Evolutionary conservation across 805 yeast genomes (phyloP).

Genomic region (Candida yuanshanica): DNA sequence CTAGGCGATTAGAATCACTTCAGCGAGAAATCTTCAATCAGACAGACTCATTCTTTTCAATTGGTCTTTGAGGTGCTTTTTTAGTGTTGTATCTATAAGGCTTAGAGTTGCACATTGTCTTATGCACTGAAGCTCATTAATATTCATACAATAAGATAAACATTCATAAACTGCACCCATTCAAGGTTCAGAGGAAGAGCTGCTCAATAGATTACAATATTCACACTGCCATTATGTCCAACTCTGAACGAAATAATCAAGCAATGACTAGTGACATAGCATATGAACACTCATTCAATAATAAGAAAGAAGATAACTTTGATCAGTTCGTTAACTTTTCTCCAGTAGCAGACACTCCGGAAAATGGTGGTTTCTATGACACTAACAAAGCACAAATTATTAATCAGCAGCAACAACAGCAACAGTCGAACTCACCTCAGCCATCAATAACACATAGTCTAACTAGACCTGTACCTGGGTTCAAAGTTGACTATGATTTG

Average conservation of each 20-base stretch:
- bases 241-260: background rate
- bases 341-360: conserved; percentile 5
- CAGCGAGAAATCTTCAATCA: too few species aligned
- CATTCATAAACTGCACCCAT: too few species aligned
- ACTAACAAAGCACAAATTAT: background rate
- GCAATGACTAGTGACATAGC: background rate
- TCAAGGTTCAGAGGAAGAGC: too few species aligned
- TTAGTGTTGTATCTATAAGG: too few species aligned
- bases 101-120: too few species aligned
- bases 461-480: conserved; percentile 15
- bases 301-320: conserved; percentile 12
- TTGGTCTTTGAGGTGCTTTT: too few species aligned
- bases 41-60: too few species aligned
- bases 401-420: background rate
- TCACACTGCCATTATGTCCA: too few species aligned
- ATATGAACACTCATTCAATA: background rate
- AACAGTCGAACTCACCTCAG: background rate
- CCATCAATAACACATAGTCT: background rate
- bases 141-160: too few species aligned
- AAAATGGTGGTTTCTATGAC: background rate
- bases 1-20: background rate
- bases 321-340: conserved; percentile 19
- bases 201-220: too few species aligned
- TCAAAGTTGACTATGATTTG: conserved; percentile 13
- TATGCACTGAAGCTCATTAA: too few species aligned